Base-by-base conservation (phyloP, 2,329 filamentous ascomycete genomes). In the Harringtonia aguacate region DNA sequence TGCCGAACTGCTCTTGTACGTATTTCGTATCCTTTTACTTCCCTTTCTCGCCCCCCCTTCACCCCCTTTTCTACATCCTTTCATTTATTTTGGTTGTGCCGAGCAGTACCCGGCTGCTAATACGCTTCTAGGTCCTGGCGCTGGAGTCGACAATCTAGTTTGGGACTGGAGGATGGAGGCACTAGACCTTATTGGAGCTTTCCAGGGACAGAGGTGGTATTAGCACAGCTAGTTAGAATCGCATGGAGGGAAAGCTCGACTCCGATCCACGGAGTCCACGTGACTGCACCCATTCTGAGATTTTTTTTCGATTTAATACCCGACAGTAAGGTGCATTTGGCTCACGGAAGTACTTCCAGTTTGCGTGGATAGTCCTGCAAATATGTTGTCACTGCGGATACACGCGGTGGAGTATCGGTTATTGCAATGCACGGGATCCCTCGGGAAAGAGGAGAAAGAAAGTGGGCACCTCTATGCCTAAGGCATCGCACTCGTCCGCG, bases 1-100 rank as follows among this genome's bases (percentile, higher is more conserved):
- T 78, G 78, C 42, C 73, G 90, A 55, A 88, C 84, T 49, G 90
- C 87, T 18, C 68, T 95, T 61, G 89, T 94, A 68, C 67, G 75
- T 67, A 42, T 29, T 18, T 24, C 15, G 17, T 10, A 17, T 12
- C 4, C 27, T 36, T 13, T 15, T 4, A 31, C 20, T 9, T 17
- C 29, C 13, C n/a, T 34, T 30, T 18, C 27, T 24, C 22, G 8
- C 22, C 15, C 22, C 9, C n/a, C n/a, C n/a, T n/a, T n/a, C n/a
- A n/a, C n/a, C n/a, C n/a, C 13, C 14, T 14, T 30, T 29, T 29
- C 27, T 10, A 18, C 12, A 28, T 21, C 29, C 22, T 28, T 35
- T 21, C 35, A 21, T 33, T 15, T 14, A 5, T 24, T 36, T 15
- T 15, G 14, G 13, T 10, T 38, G 7, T 43, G 15, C 36, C 2